Conservation (phyloP, 805 yeast genomes). For the Torulaspora indica region DNA sequence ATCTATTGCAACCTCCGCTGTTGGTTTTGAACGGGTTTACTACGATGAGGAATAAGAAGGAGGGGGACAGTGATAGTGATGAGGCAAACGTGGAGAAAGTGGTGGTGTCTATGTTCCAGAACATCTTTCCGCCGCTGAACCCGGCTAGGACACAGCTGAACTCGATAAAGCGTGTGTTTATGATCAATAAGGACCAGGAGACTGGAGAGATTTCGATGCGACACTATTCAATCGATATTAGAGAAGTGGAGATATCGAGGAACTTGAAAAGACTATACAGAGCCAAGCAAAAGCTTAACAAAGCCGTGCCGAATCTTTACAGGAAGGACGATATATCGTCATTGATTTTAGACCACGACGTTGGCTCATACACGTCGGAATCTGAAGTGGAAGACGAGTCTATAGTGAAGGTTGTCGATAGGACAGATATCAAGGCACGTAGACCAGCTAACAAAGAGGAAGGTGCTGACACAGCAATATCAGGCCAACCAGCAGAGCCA, state of each 20-base stretch:
- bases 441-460: constrained; percentile 20
- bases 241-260: constrained; percentile 70
- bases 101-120: constrained; percentile 84
- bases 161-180: constrained; percentile 75
- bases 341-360: constrained; percentile 73
- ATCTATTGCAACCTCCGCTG: constrained; percentile 75
- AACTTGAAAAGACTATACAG: constrained; percentile 67
- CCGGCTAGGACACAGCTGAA: constrained; percentile 74
- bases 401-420: constrained; percentile 54
- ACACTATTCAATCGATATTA: constrained; percentile 85
- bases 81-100: constrained; percentile 66
- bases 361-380: constrained; percentile 76
- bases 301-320: constrained; percentile 64
- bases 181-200: constrained; percentile 67
- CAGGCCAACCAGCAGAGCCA: constrained; percentile 5
- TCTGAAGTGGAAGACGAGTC: constrained; percentile 93
- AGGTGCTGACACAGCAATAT: constrained; percentile 13
- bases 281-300: constrained; percentile 55
- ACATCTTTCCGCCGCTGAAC: constrained; percentile 90
- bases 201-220: constrained; percentile 77
- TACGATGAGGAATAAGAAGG: constrained; percentile 14
- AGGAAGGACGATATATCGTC: constrained; percentile 74
- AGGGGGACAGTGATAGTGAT: constrained; percentile 11
- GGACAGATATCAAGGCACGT: constrained; percentile 25
- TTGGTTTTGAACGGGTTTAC: constrained; percentile 89